These are phyloP conservation scores for Fusarium xylarioides DNA, from an alignment of 2,329 filamentous ascomycete species.

Conservation along the genomic window DNA sequence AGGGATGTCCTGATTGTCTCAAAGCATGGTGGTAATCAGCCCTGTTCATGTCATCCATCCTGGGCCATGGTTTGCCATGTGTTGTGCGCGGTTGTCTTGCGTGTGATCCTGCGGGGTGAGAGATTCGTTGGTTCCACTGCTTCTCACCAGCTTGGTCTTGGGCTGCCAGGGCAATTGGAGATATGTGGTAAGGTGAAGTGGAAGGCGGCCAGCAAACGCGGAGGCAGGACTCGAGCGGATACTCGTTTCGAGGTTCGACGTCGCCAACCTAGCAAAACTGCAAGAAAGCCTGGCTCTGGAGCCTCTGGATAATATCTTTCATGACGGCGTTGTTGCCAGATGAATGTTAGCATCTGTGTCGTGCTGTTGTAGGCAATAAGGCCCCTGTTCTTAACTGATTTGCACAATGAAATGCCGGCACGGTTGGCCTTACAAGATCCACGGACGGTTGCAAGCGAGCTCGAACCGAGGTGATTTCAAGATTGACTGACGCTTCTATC, in stretches of 20 bases:
- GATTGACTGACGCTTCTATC: constrained; percentile 16
- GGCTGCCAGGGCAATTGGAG: constrained; percentile 11
- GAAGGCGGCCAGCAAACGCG: constrained; percentile 20
- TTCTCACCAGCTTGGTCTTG: constrained; percentile 4
- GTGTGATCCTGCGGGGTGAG: constrained; percentile 31
- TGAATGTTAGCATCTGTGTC: constrained; percentile 13
- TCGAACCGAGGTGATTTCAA: constrained; percentile 14
- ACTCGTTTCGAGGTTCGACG: constrained; percentile 14
- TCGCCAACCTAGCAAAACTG: constrained; percentile 15
- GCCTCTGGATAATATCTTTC: not conserved
- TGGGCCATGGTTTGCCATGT: constrained; percentile 20
- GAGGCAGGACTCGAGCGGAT: constrained; percentile 16
- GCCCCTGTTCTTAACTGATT: constrained; percentile 28
- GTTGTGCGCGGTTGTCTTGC: constrained; percentile 26
- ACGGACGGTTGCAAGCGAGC: constrained; percentile 15
- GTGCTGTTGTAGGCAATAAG: not conserved
- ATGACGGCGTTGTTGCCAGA: constrained; percentile 29
- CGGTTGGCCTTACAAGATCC: constrained; percentile 19
- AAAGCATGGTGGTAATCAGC: constrained; percentile 16
- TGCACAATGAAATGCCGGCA: constrained; percentile 18
- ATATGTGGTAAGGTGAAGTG: constrained; percentile 17
- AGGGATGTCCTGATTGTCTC: constrained; percentile 1
- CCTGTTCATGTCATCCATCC: constrained; percentile 22
- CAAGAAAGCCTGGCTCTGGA: not conserved
- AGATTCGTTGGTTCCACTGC: constrained; percentile 33